These are phyloP conservation scores for Puccinia coronata DNA, from an alignment of 1,284 basidiomycete genomes.

Conservation along the genomic window DNA sequence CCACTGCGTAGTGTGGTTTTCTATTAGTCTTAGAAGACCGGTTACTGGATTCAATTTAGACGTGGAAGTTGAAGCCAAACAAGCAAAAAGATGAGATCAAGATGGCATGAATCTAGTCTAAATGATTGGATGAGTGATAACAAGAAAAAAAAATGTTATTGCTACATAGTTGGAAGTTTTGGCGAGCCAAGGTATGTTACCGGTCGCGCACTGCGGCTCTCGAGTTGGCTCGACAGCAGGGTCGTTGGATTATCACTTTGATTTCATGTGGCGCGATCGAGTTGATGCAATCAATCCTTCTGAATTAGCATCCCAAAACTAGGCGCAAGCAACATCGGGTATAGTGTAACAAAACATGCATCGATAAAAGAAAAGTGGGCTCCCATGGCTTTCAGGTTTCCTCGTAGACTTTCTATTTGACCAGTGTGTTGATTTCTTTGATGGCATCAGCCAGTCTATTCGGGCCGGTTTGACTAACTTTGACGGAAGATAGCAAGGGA, in stretches of 20 bases:
- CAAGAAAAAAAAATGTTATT: no score
- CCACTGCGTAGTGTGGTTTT: no score
- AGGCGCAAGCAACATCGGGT: neutral
- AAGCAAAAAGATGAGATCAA: no score
- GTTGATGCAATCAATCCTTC: neutral
- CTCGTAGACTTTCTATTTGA: constrained; percentile 7
- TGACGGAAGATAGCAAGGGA: neutral
- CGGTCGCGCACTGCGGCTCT: no score
- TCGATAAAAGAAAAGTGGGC: neutral
- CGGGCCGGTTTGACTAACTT: neutral
- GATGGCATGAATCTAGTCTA: no score
- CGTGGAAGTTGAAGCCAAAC: no score
- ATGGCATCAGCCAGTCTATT: constrained; percentile 22
- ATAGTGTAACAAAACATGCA: neutral
- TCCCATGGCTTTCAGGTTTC: neutral
- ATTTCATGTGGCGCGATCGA: neutral
- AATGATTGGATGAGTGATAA: no score
- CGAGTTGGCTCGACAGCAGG: no score
- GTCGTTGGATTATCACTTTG: neutral
- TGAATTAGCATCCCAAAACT: neutral
- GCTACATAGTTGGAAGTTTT: no score
- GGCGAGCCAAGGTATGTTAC: no score
- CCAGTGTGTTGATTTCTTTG: constrained; percentile 22
- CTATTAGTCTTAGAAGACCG: no score
- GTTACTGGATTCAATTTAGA: no score